Base-by-base conservation (phyloP, 2,329 filamentous ascomycete species). In the Monilinia vaccinii-corymbosi region DNA sequence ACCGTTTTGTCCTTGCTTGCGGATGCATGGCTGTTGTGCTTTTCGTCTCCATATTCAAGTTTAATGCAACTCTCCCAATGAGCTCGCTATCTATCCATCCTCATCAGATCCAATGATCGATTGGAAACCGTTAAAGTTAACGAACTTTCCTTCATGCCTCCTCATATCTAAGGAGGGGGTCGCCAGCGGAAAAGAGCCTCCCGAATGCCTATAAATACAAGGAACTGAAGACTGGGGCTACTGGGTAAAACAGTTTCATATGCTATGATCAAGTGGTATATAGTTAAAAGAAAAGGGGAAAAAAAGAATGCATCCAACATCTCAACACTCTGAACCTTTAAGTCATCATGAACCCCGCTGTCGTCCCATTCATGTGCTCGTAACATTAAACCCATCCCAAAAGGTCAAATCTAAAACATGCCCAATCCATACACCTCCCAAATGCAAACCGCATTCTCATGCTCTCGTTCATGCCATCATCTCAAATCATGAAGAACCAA, bases 191-290 rank as follows among this genome's bases (percentile, higher is more conserved):
- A 32, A 14, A 23, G 5, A 10, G 11, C 14, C 28, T 44, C 32
- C n/a, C 10, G 8, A 16, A 6, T 9, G 10, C 3, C 5, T 9
- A 21, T 21, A 28, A 6, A 28, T 47, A n/a, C 21, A 31, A 28
- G 36, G 11, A 4, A 21, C 25, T 32, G 44, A 4, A 44, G 51
- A 23, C 38, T 14, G 34, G 28, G 45, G 2, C 10, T 31, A n/a
- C 23, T n/a, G 51, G 18, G 8, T 42, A 55, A 55, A 44, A 32
- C 28, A 44, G 23, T 55, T 55, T 44, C 5, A n/a, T 31, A 55
- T 55, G 51, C 51, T 44, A 55, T 42, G 31, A 52, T n/a, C 51
- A 55, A 53, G 31, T 42, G 51, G 51, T 55, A 55, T 55, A 44
- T 44, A 6, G 25, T n/a, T 21, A 23, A 38, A 25, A 38, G 11